A percentile compares a stretch with the other conserved stretches of the same genome.
Evolutionary conservation across 2,329 filamentous ascomycete genomes (phyloP).

Genomic region (Leptoxyphium fumago): DNA sequence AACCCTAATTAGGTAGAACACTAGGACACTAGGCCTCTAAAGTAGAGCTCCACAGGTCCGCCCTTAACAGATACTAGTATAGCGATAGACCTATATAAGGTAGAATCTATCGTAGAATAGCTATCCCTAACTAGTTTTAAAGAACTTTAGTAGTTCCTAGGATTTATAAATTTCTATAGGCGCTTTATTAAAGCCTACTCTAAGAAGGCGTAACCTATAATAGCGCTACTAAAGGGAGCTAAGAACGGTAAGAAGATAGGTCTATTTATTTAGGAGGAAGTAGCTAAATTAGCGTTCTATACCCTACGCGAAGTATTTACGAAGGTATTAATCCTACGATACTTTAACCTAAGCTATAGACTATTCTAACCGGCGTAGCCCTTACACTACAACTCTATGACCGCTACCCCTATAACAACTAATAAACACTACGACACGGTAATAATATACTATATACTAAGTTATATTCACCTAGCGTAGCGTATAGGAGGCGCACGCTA

Average conservation of each 20-base stretch:
- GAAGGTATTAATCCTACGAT: conserved; percentile 2
- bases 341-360: conserved; percentile 1
- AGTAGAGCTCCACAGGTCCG: too few species aligned
- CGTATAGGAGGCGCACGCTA: too few species aligned
- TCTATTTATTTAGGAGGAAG: too few species aligned
- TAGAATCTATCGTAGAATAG: conserved; percentile 6
- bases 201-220: neutral
- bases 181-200: conserved; percentile 10
- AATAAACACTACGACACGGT: too few species aligned
- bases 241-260: neutral
- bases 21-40: too few species aligned
- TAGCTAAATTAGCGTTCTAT: neutral
- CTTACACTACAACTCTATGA: too few species aligned
- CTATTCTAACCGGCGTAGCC: too few species aligned
- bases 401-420: too few species aligned
- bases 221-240: neutral
- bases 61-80: too few species aligned
- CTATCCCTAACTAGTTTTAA: conserved; percentile 4
- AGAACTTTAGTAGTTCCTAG: conserved; percentile 9
- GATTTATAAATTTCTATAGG: conserved; percentile 10
- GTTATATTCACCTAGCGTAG: too few species aligned
- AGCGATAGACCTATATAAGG: conserved; percentile 6
- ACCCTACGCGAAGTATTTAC: conserved; percentile 4
- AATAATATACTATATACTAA: too few species aligned
- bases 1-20: too few species aligned